These are phyloP conservation scores for Rhizopogon roseolus DNA, from an alignment of 768 basidiomycete species.

Conservation along the genomic window DNA sequence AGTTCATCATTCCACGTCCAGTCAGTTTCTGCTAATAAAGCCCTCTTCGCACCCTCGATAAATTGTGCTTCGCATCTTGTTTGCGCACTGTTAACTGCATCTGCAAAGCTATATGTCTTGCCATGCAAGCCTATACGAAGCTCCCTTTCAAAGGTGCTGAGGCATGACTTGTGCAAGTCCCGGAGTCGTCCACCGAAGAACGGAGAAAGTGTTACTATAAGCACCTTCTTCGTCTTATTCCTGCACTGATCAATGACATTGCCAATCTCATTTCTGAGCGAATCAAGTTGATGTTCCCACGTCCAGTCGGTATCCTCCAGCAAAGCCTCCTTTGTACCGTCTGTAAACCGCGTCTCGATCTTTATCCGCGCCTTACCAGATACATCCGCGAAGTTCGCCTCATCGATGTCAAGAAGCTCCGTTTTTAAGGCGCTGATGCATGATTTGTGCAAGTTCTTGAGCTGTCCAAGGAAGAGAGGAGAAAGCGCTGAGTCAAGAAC, in stretches of 20 bases:
- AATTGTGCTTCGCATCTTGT: constrained; percentile 65
- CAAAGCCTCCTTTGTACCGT: constrained; percentile 65
- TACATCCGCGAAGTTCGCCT: constrained; percentile 82
- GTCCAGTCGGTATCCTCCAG: constrained; percentile 72
- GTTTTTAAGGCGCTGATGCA: constrained; percentile 76
- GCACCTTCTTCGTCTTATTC: constrained; percentile 99
- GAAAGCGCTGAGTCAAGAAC: constrained; percentile 75
- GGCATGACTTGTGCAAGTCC: constrained; percentile 83
- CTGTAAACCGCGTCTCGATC: constrained; percentile 65
- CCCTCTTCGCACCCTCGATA: constrained; percentile 63
- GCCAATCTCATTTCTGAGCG: constrained; percentile 75
- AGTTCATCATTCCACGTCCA: constrained; percentile 91
- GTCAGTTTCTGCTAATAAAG: constrained; percentile 54
- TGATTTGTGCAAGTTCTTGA: constrained; percentile 92
- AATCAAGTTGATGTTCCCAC: constrained; percentile 76
- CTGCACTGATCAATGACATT: constrained; percentile 84
- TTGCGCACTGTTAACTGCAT: constrained; percentile 67
- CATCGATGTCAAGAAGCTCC: constrained; percentile 67
- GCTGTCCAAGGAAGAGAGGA: constrained; percentile 88
- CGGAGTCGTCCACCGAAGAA: constrained; percentile 94
- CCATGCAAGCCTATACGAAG: constrained; percentile 70
- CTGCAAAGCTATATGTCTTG: constrained; percentile 85
- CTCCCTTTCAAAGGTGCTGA: constrained; percentile 74
- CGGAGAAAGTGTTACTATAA: constrained; percentile 70
- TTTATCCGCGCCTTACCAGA: constrained; percentile 55